These are phyloP conservation scores for Euphorbia peplus DNA, from an alignment of 345 rosid genomes.

Conservation along the genomic window DNA sequence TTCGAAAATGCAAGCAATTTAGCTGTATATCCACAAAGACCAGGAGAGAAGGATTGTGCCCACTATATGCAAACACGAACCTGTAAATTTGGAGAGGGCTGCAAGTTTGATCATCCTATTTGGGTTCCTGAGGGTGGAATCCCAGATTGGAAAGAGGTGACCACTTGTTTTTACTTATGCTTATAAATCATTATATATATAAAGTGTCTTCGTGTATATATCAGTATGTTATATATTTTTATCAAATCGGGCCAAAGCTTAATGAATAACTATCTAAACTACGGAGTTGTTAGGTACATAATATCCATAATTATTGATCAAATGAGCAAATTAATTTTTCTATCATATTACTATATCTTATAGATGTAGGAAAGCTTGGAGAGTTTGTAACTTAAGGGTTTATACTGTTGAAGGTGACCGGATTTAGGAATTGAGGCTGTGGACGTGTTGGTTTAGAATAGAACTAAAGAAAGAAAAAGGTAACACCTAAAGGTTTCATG, in stretches of 20 bases:
- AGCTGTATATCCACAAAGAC: constrained; percentile 90
- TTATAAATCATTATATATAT: constrained; percentile 31
- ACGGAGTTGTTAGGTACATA: neutral
- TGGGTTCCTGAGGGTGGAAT: constrained; percentile 99
- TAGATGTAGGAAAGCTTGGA: neutral
- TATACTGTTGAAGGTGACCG: neutral
- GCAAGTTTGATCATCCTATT: constrained; percentile 99
- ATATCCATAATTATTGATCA: neutral
- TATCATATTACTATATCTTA: neutral
- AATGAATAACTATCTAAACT: neutral
- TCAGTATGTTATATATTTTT: constrained; percentile 15
- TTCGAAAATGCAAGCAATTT: constrained; percentile 77
- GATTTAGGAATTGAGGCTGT: neutral
- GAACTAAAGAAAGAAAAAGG: neutral
- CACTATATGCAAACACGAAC: constrained; percentile 99
- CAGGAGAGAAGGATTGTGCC: constrained; percentile 98
- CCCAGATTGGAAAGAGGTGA: constrained; percentile 99
- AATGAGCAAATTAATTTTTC: constrained; percentile 1
- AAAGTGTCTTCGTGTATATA: constrained; percentile 7
- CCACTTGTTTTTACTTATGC: constrained; percentile 52
- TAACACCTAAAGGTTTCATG: too few relatives aligned
- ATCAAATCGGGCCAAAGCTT: constrained; percentile 3
- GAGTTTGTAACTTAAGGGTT: neutral
- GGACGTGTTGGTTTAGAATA: neutral
- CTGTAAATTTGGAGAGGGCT: constrained; percentile 96